Evolutionary conservation across 2,329 filamentous ascomycete species (phyloP).

Genomic region (Diaporthe eres): DNA sequence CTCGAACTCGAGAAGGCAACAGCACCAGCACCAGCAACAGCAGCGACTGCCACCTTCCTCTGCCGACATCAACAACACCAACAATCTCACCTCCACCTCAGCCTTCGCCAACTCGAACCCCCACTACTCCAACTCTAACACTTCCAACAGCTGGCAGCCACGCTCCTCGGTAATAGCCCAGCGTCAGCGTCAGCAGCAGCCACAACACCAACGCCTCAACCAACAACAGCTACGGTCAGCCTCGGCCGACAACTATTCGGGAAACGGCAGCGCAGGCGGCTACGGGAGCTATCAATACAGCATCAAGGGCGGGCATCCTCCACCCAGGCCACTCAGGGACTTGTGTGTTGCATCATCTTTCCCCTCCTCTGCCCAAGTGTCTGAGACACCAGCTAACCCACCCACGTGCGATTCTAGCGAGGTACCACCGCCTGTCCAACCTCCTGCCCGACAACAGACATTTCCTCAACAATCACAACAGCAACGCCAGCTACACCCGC

Average conservation of each 20-base stretch:
- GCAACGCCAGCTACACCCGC: slow-evolving; percentile 13
- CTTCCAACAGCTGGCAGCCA: slow-evolving; percentile 37
- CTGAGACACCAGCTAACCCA: slow-evolving; percentile 13
- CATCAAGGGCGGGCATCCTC: slow-evolving; percentile 33
- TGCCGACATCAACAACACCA: slow-evolving; percentile 14
- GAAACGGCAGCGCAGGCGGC: slow-evolving; percentile 1
- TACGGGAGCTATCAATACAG: slow-evolving; percentile 30
- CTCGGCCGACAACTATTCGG: slow-evolving; percentile 14
- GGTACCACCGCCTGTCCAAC: slow-evolving; percentile 27
- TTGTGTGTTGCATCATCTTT: slow-evolving; percentile 30
- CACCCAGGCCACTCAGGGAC: slow-evolving; percentile 34
- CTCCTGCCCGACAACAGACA: slow-evolving; percentile 30
- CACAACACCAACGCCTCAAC: slow-evolving; percentile 10
- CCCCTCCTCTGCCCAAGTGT: not conserved
- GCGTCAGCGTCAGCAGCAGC: slow-evolving; percentile 29
- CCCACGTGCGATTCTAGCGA: slow-evolving; percentile 23
- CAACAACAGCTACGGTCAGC: slow-evolving; percentile 21
- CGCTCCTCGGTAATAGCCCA: slow-evolving; percentile 36
- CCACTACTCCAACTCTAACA: not conserved
- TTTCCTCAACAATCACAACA: slow-evolving; percentile 17
- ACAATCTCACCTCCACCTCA: not conserved
- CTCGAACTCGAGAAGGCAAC: not conserved
- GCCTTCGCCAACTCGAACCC: slow-evolving; percentile 7
- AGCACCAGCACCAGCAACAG: not conserved
- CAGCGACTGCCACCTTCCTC: not conserved